phyloP scores from a whole-genome alignment of 2,329 filamentous ascomycete species.

The Hymenoscyphus salicellus region DNA sequence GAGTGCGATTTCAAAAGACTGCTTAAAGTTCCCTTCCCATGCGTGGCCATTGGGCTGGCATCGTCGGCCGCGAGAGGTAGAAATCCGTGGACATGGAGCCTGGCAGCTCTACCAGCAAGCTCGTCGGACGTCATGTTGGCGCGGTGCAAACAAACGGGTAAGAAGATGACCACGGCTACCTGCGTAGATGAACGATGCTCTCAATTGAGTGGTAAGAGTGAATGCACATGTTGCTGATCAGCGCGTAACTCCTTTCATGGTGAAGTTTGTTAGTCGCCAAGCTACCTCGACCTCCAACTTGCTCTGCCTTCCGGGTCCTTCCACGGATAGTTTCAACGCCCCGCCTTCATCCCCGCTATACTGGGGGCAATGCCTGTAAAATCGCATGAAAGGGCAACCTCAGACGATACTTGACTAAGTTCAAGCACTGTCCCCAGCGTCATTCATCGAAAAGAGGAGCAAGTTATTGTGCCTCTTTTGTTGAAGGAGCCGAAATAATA shows the following conservation, averaged over 20 bases:
- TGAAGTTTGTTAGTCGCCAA: neutral
- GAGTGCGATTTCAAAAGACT: constrained; percentile 34
- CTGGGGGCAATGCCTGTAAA: neutral
- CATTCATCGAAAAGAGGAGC: no score
- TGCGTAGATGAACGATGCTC: neutral
- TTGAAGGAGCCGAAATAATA: no score
- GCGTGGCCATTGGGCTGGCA: constrained; percentile 32
- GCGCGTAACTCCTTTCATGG: neutral
- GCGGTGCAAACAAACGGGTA: neutral
- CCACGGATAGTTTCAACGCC: neutral
- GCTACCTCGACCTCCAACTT: neutral
- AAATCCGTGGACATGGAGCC: constrained; percentile 29
- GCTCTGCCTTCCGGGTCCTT: neutral
- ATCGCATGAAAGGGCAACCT: neutral
- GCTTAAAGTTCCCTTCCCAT: constrained; percentile 32
- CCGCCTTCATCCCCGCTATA: neutral
- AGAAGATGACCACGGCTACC: neutral
- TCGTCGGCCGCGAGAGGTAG: constrained; percentile 31
- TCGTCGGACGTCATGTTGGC: constrained; percentile 17
- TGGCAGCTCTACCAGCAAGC: constrained; percentile 21
- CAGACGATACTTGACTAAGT: neutral
- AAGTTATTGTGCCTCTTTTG: neutral
- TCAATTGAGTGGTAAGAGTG: neutral
- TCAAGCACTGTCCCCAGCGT: neutral
- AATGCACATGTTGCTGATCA: neutral